A percentile compares a stretch with the other conserved stretches of the same genome.
Evolutionary conservation across 164 flowering plant species (phyloP).

Genomic region (Malania oleifera): DNA sequence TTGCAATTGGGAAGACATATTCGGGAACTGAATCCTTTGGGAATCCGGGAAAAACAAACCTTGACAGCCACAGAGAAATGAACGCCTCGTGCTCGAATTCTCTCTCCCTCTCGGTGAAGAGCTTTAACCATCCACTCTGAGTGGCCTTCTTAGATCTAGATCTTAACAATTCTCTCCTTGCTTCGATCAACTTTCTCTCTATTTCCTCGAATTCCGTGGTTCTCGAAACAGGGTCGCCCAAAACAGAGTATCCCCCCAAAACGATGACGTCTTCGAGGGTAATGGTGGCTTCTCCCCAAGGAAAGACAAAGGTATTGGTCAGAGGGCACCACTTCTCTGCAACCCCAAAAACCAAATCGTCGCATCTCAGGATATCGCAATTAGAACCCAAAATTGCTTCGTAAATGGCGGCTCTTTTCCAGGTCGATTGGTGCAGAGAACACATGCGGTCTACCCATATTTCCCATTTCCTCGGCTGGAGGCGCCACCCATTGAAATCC

Average conservation of each 20-base stretch:
- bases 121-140: slow-evolving; percentile 18
- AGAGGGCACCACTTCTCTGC: slow-evolving; percentile 24
- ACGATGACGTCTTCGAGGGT: slow-evolving; percentile 35
- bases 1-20: slow-evolving; percentile 27
- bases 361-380: slow-evolving; percentile 1
- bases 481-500: slow-evolving; percentile 12
- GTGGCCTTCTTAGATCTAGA: too few species aligned
- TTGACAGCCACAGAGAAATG: slow-evolving; percentile 27
- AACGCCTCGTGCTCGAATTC: slow-evolving; percentile 35
- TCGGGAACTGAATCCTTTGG: background rate
- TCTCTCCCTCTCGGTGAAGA: too few species aligned
- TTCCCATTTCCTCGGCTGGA: slow-evolving; percentile 19
- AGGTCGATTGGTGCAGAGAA: background rate
- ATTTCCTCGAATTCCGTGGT: slow-evolving; percentile 1
- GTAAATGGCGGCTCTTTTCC: slow-evolving; percentile 25
- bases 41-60: slow-evolving; percentile 10
- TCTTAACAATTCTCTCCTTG: background rate
- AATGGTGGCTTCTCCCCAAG: slow-evolving; percentile 39
- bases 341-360: slow-evolving; percentile 19
- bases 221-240: slow-evolving; percentile 20
- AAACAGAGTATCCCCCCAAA: slow-evolving; percentile 29
- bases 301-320: slow-evolving; percentile 32
- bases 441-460: slow-evolving; percentile 27
- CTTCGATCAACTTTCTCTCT: background rate
- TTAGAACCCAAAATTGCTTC: slow-evolving; percentile 25